Evolutionary conservation across 2,329 filamentous ascomycete species (phyloP).

Genomic region (Cladosporium sp.): DNA sequence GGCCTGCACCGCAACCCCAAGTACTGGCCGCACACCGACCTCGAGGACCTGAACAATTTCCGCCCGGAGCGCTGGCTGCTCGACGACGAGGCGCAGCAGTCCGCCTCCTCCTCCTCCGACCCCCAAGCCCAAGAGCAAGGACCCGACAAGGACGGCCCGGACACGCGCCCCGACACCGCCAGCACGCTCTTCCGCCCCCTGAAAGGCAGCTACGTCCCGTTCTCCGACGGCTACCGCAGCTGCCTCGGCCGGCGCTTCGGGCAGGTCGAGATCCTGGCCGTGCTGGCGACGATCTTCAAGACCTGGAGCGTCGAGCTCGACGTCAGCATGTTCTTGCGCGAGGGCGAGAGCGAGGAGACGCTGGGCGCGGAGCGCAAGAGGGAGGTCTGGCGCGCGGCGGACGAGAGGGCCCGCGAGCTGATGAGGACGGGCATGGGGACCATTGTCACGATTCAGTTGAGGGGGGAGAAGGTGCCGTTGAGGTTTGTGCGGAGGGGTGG

Average conservation of each 20-base stretch:
- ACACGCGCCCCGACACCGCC: slow-evolving; percentile 53
- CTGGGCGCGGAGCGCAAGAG: slow-evolving; percentile 44
- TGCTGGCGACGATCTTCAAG: slow-evolving; percentile 47
- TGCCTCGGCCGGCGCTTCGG: slow-evolving; percentile 53
- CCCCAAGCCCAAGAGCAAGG: slow-evolving; percentile 32
- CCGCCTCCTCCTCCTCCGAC: slow-evolving; percentile 12
- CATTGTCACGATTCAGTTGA: slow-evolving; percentile 68
- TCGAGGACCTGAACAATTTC: slow-evolving; percentile 60
- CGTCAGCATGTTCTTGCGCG: slow-evolving; percentile 44
- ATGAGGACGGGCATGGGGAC: slow-evolving; percentile 51
- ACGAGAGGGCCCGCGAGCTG: slow-evolving; percentile 46
- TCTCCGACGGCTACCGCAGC: slow-evolving; percentile 49
- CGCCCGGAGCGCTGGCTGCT: slow-evolving; percentile 66
- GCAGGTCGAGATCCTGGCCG: slow-evolving; percentile 51
- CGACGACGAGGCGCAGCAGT: slow-evolving; percentile 20
- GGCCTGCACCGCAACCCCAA: slow-evolving; percentile 61
- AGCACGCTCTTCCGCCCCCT: slow-evolving; percentile 53
- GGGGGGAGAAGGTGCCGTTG: slow-evolving; percentile 57
- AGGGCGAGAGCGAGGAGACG: slow-evolving; percentile 36
- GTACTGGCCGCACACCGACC: slow-evolving; percentile 56
- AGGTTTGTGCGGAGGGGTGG: slow-evolving; percentile 62
- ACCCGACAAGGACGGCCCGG: slow-evolving; percentile 47
- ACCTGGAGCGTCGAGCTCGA: slow-evolving; percentile 64
- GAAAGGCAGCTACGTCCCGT: slow-evolving; percentile 50
- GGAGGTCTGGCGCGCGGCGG: slow-evolving; percentile 56